Conservation (phyloP, 768 basidiomycete genomes). For the Pholiota molesta region DNA sequence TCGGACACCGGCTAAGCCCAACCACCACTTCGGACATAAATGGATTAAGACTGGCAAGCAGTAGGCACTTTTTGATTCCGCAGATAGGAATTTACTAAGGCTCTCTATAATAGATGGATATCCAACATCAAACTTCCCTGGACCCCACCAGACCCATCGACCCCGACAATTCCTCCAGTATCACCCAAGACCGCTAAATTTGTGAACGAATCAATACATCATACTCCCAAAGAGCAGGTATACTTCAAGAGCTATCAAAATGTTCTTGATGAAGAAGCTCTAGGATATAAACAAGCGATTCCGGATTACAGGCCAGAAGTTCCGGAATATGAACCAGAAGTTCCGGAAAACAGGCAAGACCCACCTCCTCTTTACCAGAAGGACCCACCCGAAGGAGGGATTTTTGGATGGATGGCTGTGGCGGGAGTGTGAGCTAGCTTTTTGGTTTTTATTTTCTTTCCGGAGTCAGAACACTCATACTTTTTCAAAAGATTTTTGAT, state of each 20-base stretch:
- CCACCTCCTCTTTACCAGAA: constrained; percentile 29
- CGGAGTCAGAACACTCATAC: background rate
- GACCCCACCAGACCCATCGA: constrained; percentile 18
- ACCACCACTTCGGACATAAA: constrained; percentile 19
- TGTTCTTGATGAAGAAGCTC: constrained; percentile 14
- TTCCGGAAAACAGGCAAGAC: constrained; percentile 7
- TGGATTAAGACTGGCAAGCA: constrained; percentile 20
- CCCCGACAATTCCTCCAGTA: constrained; percentile 24
- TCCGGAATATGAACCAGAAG: constrained; percentile 10
- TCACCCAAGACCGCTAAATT: constrained; percentile 26
- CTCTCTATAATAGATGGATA: constrained; percentile 18
- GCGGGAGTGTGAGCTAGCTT: constrained; percentile 41
- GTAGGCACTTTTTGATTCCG: constrained; percentile 5
- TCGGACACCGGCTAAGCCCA: constrained; percentile 16
- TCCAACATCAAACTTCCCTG: constrained; percentile 21
- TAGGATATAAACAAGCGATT: constrained; percentile 12
- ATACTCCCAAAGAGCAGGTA: constrained; percentile 18
- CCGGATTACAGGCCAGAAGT: constrained; percentile 14
- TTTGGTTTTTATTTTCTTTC: background rate
- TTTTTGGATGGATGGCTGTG: constrained; percentile 46
- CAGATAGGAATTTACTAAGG: background rate
- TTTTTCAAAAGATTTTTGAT: constrained; percentile 36
- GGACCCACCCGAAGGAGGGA: constrained; percentile 38
- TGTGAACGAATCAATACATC: constrained; percentile 11
- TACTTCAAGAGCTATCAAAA: constrained; percentile 18